Conservation (phyloP, 139 green algal species). For the Chlorella vulgaris region DNA sequence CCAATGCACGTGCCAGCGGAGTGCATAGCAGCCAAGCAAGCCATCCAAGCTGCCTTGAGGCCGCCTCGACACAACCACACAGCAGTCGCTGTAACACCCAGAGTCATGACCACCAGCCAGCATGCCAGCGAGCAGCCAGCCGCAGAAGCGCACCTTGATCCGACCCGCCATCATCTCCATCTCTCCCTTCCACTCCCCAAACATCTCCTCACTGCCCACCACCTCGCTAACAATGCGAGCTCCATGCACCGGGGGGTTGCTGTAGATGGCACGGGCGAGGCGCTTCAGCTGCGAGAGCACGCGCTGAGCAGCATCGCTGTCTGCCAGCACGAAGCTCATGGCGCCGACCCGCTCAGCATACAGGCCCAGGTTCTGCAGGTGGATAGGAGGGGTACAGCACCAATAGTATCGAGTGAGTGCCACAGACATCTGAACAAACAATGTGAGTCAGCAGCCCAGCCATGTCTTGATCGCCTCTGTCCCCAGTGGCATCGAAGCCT, state of each 20-base stretch:
- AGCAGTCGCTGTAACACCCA: not conserved
- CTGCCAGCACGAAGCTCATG: slow-evolving; percentile 80
- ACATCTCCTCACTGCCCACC: slow-evolving; percentile 78
- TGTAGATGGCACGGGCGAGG: slow-evolving; percentile 61
- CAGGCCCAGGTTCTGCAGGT: slow-evolving; percentile 93
- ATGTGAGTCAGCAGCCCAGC: too few species aligned
- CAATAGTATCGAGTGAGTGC: not conserved
- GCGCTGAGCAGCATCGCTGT: slow-evolving; percentile 65
- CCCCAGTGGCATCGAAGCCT: too few species aligned
- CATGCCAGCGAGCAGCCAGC: not conserved
- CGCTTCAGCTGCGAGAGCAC: slow-evolving; percentile 94
- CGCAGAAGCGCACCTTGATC: slow-evolving; percentile 67
- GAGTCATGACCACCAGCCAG: not conserved
- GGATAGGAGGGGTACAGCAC: not conserved
- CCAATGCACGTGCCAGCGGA: too few species aligned
- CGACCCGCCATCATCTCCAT: slow-evolving; percentile 96
- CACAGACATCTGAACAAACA: too few species aligned
- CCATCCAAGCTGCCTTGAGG: too few species aligned
- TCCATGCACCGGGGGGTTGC: slow-evolving; percentile 66
- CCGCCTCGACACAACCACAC: too few species aligned
- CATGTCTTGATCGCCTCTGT: too few species aligned
- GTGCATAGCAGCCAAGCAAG: too few species aligned
- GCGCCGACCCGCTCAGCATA: slow-evolving; percentile 97
- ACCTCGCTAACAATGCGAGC: slow-evolving; percentile 92
- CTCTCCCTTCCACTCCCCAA: slow-evolving; percentile 93